Evolutionary conservation across 2,329 filamentous ascomycete species (phyloP).

Genomic region (Pseudopyrenochaeta lycopersici): DNA sequence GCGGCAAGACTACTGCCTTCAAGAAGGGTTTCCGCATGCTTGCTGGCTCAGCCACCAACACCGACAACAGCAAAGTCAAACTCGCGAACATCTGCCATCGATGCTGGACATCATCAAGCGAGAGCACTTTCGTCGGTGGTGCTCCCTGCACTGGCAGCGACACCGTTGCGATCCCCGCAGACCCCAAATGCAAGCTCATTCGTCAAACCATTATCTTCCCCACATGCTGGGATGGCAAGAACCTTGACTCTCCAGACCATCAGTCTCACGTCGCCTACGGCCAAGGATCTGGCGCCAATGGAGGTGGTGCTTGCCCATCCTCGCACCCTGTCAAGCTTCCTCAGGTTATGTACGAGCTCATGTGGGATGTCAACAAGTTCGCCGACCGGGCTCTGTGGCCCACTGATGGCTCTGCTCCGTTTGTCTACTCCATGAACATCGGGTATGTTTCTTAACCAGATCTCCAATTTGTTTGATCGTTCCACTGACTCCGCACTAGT

Average conservation of each 20-base stretch:
- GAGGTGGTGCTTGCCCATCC: slow-evolving; percentile 59
- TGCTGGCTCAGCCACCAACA: slow-evolving; percentile 41
- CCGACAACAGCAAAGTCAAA: slow-evolving; percentile 39
- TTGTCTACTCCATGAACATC: slow-evolving; percentile 46
- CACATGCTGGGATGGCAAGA: slow-evolving; percentile 42
- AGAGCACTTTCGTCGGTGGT: slow-evolving; percentile 59
- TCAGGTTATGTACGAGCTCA: slow-evolving; percentile 48
- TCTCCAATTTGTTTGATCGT: neutral
- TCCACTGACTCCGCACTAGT: slow-evolving; percentile 11
- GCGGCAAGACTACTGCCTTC: slow-evolving; percentile 45
- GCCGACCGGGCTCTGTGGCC: slow-evolving; percentile 42
- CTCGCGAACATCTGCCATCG: slow-evolving; percentile 44
- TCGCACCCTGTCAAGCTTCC: slow-evolving; percentile 45
- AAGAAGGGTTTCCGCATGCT: slow-evolving; percentile 49
- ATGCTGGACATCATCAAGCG: slow-evolving; percentile 55
- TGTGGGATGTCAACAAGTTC: slow-evolving; percentile 46
- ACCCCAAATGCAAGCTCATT: slow-evolving; percentile 61
- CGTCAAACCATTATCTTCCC: slow-evolving; percentile 63
- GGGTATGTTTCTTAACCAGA: slow-evolving; percentile 24
- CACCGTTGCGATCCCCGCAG: slow-evolving; percentile 60
- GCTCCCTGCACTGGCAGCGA: slow-evolving; percentile 61
- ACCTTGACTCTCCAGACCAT: slow-evolving; percentile 45
- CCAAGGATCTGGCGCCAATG: slow-evolving; percentile 55
- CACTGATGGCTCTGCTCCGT: slow-evolving; percentile 42
- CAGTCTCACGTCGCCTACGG: slow-evolving; percentile 58